Base-by-base conservation (phyloP, 148 eudicot genomes). In the Pouteria glomerata region DNA sequence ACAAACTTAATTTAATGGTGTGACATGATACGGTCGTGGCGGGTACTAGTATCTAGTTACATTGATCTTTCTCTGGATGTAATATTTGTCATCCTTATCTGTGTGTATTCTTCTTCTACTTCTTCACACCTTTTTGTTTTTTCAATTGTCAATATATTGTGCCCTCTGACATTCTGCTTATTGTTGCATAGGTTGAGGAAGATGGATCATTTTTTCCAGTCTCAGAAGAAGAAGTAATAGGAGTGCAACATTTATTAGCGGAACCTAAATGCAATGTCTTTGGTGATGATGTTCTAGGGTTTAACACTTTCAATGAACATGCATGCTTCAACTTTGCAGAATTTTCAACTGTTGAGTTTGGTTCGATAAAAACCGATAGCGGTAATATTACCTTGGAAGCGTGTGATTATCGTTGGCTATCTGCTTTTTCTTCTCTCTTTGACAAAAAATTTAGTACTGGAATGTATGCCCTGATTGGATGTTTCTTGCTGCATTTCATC, bases 151-250 rank as follows among this genome's bases (percentile, higher is more conserved):
- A n/a, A 10, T n/a, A 34, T 19, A 18, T 35, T 8, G 15, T 74
- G 47, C 64, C 48, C 34, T 44, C 37, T 59, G 21, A 51, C 63
- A 11, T 44, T 39, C 31, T 63, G 47, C 47, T 66, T 69, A 7
- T 27, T 76, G 63, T 63, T 69, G 45, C 44, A 18, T 70, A 70
- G 74, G 70, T 70, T 70, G 63, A 37, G 56, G 69, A 62, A 56
- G 74, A 76, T 37, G 74, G 79, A 51, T 63, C 79, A 18, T 70
- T 76, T 63, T 76, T 70, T 64, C 77, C 63, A 31, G 2, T 50
- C 70, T 52, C 31, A 23, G 73, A 76, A 70, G 70, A 76, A 42
- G 79, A 76, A 53, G 70, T 33, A 1, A 63, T 76, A 18, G 73
- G 64, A 53, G 74, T 76, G 57, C 73, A 70, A 33, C 70, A 76